Evolutionary conservation across 2,329 filamentous ascomycete species (phyloP).

Genomic region (Cadophora gregata): DNA sequence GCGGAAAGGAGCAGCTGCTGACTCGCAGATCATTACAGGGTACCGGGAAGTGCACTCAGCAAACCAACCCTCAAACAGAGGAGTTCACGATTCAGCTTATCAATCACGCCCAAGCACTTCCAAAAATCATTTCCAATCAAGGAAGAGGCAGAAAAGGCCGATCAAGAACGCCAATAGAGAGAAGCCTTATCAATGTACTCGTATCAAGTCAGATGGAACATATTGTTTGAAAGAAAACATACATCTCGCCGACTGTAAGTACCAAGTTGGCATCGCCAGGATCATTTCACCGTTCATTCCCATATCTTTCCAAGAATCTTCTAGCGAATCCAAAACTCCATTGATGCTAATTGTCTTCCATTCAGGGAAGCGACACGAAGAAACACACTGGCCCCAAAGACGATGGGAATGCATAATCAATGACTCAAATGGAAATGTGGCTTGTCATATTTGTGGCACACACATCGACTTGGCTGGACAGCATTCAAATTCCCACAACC

Average conservation of each 20-base stretch:
- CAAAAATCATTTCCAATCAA: neutral
- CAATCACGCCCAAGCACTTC: neutral
- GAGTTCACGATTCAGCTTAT: slow-evolving; percentile 14
- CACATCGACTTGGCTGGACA: slow-evolving; percentile 5
- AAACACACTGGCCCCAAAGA: slow-evolving; percentile 20
- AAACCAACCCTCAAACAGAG: neutral
- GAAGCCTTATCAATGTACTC: slow-evolving; percentile 14
- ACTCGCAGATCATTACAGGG: neutral
- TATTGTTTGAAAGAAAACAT: slow-evolving; percentile 12
- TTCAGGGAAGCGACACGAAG: slow-evolving; percentile 19
- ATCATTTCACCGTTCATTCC: neutral
- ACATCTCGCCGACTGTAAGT: slow-evolving; percentile 17
- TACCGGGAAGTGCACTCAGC: slow-evolving; percentile 3
- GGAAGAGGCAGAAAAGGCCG: slow-evolving; percentile 6
- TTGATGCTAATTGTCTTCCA: neutral
- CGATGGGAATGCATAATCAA: slow-evolving; percentile 19
- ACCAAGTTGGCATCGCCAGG: neutral
- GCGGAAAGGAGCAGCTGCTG: no score
- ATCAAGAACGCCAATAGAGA: neutral
- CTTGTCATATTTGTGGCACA: slow-evolving; percentile 5
- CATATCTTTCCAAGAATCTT: no score
- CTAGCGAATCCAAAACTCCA: no score
- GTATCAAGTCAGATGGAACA: neutral
- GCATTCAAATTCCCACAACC: neutral
- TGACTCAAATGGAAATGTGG: neutral